Evolutionary conservation across 768 basidiomycete genomes (phyloP), one percentile per base, ranked within the genome.

Genomic region (Leccinum pellstonianum): DNA sequence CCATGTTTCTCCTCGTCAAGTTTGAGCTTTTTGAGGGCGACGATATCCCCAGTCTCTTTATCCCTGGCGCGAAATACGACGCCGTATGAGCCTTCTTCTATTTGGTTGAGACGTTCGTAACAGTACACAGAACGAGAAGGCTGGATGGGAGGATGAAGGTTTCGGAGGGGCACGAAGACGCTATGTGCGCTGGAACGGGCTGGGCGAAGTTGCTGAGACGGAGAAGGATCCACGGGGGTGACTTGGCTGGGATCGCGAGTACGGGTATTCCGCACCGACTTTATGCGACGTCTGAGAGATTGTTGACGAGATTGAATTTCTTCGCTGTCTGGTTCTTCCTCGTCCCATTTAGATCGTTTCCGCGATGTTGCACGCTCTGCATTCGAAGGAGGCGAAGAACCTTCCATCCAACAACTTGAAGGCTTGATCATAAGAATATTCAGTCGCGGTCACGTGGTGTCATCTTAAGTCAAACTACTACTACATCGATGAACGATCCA

Each of bases 1-100:
- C 97, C 97, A 64, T 97, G 90, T 75, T 97, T 98, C 78, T 98
- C 97, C 73, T 98, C 94, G 62, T 98, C 96, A 58, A 99, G 85
- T 76, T 99, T 99, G 58, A 99, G 81, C 74, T 95, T 98, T 78
- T 99, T 99, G 68, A 99, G 74, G 14, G 97, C 97, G 27, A 98
- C 97, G 23, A 98, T 92, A 63, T 95, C 95, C 5, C 94, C 93
- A 0, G 95, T 94, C 70, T 93, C 84, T 72, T 93, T 96, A 77
- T 98, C 96, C 66, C 86, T 81, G 21, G 97, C 97, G n/a, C 97
- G 87, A 63, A 93, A 98, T 15, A 99, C 97, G 41, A 98, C 87
- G 17, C 97, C 97, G 66, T 99, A 99, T 0, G 93, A 94, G 5
- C 97, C 97, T 76, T 99, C 97, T 75, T 98, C 97, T 67, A 99